Evolutionary conservation across 768 basidiomycete species (phyloP).

Genomic region (Chalciporus chontae): DNA sequence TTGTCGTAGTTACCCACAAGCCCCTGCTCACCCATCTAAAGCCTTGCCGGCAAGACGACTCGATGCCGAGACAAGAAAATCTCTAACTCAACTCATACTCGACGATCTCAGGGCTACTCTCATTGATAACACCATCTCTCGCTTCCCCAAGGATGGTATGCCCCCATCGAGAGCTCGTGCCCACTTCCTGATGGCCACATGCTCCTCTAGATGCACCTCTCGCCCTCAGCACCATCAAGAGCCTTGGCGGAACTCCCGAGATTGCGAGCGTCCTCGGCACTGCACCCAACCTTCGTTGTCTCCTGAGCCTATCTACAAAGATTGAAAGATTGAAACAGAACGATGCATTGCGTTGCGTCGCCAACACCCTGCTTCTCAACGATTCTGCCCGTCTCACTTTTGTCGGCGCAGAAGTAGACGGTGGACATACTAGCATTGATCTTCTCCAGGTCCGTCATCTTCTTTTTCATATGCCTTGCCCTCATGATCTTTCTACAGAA

Average conservation of each 20-base stretch:
- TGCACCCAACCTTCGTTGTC: conserved; percentile 50
- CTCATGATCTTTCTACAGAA: conserved; percentile 42
- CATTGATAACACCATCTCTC: conserved; percentile 39
- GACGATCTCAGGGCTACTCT: conserved; percentile 49
- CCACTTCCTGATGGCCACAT: conserved; percentile 33
- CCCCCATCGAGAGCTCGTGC: neutral
- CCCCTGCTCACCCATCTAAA: conserved; percentile 9
- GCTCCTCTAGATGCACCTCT: conserved; percentile 41
- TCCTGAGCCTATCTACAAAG: conserved; percentile 48
- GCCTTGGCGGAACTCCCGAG: conserved; percentile 64
- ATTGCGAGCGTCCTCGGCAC: conserved; percentile 62
- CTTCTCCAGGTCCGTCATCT: conserved; percentile 51
- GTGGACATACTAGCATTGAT: conserved; percentile 52
- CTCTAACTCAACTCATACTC: conserved; percentile 57
- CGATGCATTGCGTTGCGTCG: conserved; percentile 73
- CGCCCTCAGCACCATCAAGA: conserved; percentile 71
- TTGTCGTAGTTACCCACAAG: conserved; percentile 6
- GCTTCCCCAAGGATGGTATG: conserved; percentile 56
- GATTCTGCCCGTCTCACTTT: conserved; percentile 59
- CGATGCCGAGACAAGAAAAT: conserved; percentile 43
- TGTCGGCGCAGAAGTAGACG: conserved; percentile 55
- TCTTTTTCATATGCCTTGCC: conserved; percentile 10
- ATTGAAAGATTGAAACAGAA: conserved; percentile 58
- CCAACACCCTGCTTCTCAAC: conserved; percentile 74
- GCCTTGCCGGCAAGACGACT: conserved; percentile 17